phyloP scores from a whole-genome alignment of 768 basidiomycete species.

The Rubroboletus pulcherrimus region DNA sequence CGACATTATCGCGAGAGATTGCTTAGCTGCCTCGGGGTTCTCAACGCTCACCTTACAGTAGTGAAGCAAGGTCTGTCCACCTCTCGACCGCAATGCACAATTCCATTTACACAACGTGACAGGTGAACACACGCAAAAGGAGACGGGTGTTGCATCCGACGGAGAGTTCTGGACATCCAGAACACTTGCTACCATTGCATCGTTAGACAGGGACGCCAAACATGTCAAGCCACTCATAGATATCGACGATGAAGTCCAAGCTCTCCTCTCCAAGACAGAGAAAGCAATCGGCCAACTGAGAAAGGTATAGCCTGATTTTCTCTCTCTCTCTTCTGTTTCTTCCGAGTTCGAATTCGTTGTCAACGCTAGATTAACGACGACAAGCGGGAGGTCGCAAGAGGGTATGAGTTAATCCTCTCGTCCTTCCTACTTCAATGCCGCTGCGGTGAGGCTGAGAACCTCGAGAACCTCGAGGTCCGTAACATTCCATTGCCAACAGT shows the following conservation, averaged over 20 bases:
- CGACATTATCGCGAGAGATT: conserved; percentile 65
- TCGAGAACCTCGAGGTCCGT: conserved; percentile 61
- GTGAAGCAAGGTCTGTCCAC: conserved; percentile 47
- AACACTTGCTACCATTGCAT: conserved; percentile 51
- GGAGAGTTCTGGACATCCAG: conserved; percentile 80
- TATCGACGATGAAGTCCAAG: conserved; percentile 51
- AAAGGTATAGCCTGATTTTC: conserved; percentile 34
- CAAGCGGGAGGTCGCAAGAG: conserved; percentile 42
- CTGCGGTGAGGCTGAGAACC: conserved; percentile 58
- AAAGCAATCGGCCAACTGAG: conserved; percentile 40
- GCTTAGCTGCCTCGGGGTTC: conserved; percentile 68
- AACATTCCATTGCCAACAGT: neutral
- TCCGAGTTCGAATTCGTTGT: neutral
- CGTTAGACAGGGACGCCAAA: conserved; percentile 63
- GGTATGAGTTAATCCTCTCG: conserved; percentile 66
- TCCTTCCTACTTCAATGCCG: conserved; percentile 71
- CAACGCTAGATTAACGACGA: conserved; percentile 10
- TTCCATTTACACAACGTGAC: neutral
- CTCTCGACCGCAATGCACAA: neutral
- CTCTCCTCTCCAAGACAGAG: conserved; percentile 43
- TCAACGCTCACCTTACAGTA: conserved; percentile 53
- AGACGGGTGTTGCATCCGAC: conserved; percentile 60
- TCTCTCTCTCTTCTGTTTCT: neutral
- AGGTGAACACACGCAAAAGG: conserved; percentile 50
- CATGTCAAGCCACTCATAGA: conserved; percentile 55